Evolutionary conservation across 148 eudicot genomes (phyloP), one percentile per base, ranked within the genome.

Genomic region (Camellia japonica): DNA sequence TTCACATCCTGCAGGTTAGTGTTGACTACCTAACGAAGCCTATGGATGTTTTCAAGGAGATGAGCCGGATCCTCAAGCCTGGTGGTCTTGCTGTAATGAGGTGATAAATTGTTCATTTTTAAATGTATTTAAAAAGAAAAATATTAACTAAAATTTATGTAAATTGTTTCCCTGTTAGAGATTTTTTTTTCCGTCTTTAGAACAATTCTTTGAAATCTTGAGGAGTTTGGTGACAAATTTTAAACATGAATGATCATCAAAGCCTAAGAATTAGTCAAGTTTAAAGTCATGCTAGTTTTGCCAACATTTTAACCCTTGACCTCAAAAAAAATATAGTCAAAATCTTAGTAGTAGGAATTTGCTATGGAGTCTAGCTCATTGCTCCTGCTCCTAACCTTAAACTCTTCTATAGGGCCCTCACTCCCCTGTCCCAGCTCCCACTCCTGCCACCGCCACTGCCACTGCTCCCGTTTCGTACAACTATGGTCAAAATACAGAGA

Each of bases 11-110:
- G 85, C 89, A 95, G 99, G 99, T 96, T 54, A 96, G 99, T 79
- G 98, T 96, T 59, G 99, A 96, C 81, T 96, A 96, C 84, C 83
- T 96, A 77, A 92, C 91, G 3, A 96, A 96, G 82, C 99, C 99
- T 77, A 80, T 96, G 51, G 95, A 90, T 58, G 90, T 96, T 74
- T 92, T 96, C 90, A 96, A 93, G 89, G 99, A 96, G 85, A 96
- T 96, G 98, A 64, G 54, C 42, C 85, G 99, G 78, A 62, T 91
- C 83, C 94, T 96, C 56, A 96, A 91, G 83, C 97, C 98, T 71
- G 97, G 97, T 71, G 99, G 99, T 65, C 84, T 92, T 71, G 98
- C 97, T 80, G 87, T 93, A 68, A 93, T 96, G 89, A 96, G 99
- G 99, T 96, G 84, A 87, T 75, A 74, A 72, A 60, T 82, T n/a